Evolutionary conservation across 1,284 basidiomycete species (phyloP).

Genomic region (Malassezia brasiliensis): DNA sequence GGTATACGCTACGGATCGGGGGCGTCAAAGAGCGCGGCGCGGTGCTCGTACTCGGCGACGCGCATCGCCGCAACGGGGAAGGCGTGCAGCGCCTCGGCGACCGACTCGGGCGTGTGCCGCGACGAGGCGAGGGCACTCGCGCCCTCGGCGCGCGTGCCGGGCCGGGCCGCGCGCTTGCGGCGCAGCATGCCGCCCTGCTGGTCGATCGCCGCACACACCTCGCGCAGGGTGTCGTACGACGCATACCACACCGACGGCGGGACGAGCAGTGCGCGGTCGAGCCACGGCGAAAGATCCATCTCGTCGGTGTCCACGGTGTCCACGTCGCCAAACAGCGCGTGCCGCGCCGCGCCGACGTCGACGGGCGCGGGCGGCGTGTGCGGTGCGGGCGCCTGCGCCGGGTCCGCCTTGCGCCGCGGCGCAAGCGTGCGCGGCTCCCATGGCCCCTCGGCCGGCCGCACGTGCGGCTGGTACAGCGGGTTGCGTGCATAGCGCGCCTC

Average conservation of each 20-base stretch:
- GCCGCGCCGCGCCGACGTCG: background rate
- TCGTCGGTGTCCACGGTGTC: background rate
- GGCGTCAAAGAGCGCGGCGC: background rate
- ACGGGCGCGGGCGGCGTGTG: background rate
- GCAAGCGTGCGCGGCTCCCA: background rate
- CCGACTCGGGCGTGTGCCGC: background rate
- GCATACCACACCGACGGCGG: slow-evolving; percentile 3
- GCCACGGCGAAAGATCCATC: background rate
- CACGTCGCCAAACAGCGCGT: background rate
- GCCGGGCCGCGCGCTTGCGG: background rate
- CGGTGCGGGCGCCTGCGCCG: background rate
- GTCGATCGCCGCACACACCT: background rate
- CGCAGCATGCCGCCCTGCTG: background rate
- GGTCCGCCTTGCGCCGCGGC: background rate
- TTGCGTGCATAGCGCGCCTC: slow-evolving; percentile 1
- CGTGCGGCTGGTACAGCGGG: slow-evolving; percentile 7
- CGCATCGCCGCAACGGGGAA: slow-evolving; percentile 7
- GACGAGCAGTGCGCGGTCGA: background rate
- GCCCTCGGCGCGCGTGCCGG: background rate
- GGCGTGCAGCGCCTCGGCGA: slow-evolving; percentile 2
- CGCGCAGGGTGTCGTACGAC: slow-evolving; percentile 5
- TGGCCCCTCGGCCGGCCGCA: background rate
- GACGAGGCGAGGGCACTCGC: background rate
- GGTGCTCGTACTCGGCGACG: slow-evolving; percentile 8
- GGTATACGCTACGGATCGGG: background rate